Base-by-base conservation (phyloP, 768 basidiomycete species). In the Lepiota venenata region DNA sequence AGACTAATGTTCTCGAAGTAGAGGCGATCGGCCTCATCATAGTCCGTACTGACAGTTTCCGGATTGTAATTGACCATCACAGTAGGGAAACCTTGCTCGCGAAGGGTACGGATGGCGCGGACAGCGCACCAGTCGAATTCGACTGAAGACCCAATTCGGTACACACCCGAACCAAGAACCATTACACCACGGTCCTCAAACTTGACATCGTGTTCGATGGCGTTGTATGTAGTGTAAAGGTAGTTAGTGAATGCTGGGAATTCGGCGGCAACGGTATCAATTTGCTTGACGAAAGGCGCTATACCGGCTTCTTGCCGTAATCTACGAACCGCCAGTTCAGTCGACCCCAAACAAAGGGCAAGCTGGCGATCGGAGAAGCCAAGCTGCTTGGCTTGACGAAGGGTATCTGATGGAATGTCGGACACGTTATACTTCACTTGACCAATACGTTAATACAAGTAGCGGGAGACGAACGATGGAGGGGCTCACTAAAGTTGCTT, bases 51-150 rank as follows among this genome's bases (percentile, higher is more conserved):
- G 69, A 99, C 97, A 1, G 97, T 99, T 75, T 98, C 96, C 12
- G 96, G 97, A 70, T 99, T 98, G 73, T 98, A 98, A 75, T 99
- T 98, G 75, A 98, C 90, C 96, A 98, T 99, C 70, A 98, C 84
- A 3, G 96, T 98, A 58, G 91, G 92, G 46, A 93, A 74, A 15
- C 95, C 94, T 64, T 91, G 87, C n/a, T 96, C 91, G 59, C 95
- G 92, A 25, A 99, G 78, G 0, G 97, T 98, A 61, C 96, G 78
- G 66, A 98, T 98, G 29, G 95, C 93, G 46, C 95, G 88, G 50
- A 99, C 96, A 14, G 96, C 97, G 69, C 96, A 98, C 96, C 96
- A 99, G 68, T 98, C 96, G 72, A 99, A 98, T 74, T 99, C 96
- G 70, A 99, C 96, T 3, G 95, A 98, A 2, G 96, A 98, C 15